Conservation (phyloP, 805 yeast genomes). For the Vanderwaltozyma polyspora region DNA sequence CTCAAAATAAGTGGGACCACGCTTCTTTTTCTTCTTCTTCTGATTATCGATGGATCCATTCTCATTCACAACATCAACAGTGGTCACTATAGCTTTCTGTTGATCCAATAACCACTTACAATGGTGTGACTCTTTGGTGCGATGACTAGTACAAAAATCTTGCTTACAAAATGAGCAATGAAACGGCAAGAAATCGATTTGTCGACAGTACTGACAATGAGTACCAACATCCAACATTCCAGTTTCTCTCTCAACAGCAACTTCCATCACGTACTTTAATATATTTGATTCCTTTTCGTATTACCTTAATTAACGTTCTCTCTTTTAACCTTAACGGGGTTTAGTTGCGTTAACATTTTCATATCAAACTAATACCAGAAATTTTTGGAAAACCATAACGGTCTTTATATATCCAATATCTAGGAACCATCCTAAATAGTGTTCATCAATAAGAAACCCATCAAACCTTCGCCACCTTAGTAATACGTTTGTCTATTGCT, state of each 20-base stretch:
- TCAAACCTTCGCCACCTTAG: too few relatives aligned
- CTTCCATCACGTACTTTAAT: neutral
- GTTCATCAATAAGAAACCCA: too few relatives aligned
- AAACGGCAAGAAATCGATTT: conserved; percentile 26
- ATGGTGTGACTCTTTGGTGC: conserved; percentile 20
- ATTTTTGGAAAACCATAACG: too few relatives aligned
- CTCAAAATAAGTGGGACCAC: conserved; percentile 1
- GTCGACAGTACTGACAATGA: conserved; percentile 24
- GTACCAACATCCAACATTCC: conserved; percentile 30
- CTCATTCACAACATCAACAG: too few relatives aligned
- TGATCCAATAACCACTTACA: conserved; percentile 13
- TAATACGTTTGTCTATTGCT: too few relatives aligned
- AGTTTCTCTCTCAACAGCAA: conserved; percentile 10
- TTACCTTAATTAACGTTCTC: neutral
- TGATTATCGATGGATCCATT: neutral
- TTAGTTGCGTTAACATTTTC: too few relatives aligned
- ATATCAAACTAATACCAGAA: too few relatives aligned
- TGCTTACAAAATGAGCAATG: conserved; percentile 21
- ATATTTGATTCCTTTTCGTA: neutral
- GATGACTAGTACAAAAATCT: conserved; percentile 23
- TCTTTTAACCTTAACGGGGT: too few relatives aligned
- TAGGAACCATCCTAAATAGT: too few relatives aligned
- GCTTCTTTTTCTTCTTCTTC: neutral
- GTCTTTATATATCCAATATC: too few relatives aligned
- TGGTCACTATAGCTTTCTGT: neutral